Evolutionary conservation across 2,329 filamentous ascomycete species (phyloP).

Genomic region (Parafenestella ontariensis): DNA sequence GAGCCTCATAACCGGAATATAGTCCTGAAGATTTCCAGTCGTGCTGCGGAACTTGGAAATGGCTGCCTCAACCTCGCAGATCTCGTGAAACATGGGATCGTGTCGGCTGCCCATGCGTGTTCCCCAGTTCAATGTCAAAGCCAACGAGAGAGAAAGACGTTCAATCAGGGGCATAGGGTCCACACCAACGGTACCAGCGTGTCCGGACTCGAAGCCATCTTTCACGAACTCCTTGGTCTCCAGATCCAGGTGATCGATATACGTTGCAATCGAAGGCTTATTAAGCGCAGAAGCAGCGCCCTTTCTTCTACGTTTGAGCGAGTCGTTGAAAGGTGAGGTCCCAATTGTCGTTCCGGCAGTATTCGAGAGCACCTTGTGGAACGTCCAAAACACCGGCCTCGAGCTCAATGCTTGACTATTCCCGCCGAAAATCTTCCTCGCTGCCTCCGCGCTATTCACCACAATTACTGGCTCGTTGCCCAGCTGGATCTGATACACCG

Average conservation of each 20-base stretch:
- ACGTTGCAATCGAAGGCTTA: conserved; percentile 68
- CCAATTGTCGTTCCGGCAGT: conserved; percentile 73
- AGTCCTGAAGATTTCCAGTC: conserved; percentile 68
- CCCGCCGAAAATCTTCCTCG: conserved; percentile 51
- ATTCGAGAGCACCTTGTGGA: conserved; percentile 66
- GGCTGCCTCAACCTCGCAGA: conserved; percentile 68
- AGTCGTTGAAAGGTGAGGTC: conserved; percentile 71
- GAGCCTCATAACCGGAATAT: conserved; percentile 64
- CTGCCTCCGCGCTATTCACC: conserved; percentile 52
- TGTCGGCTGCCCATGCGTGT: conserved; percentile 66
- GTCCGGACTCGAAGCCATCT: conserved; percentile 66
- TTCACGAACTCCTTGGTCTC: conserved; percentile 69
- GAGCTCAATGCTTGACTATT: conserved; percentile 53
- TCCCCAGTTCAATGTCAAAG: conserved; percentile 72
- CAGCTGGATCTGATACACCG: conserved; percentile 56
- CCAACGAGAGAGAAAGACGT: conserved; percentile 66
- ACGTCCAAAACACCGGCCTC: conserved; percentile 55
- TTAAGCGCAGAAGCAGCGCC: conserved; percentile 71
- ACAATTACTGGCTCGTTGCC: conserved; percentile 55
- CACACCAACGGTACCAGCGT: conserved; percentile 61
- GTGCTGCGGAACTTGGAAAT: conserved; percentile 67
- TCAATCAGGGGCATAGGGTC: conserved; percentile 75
- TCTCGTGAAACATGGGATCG: conserved; percentile 67
- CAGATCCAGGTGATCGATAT: conserved; percentile 67
- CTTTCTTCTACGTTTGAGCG: conserved; percentile 68